Base-by-base conservation (phyloP, 2,329 filamentous ascomycete genomes). In the Cyphellophora attinorum region DNA sequence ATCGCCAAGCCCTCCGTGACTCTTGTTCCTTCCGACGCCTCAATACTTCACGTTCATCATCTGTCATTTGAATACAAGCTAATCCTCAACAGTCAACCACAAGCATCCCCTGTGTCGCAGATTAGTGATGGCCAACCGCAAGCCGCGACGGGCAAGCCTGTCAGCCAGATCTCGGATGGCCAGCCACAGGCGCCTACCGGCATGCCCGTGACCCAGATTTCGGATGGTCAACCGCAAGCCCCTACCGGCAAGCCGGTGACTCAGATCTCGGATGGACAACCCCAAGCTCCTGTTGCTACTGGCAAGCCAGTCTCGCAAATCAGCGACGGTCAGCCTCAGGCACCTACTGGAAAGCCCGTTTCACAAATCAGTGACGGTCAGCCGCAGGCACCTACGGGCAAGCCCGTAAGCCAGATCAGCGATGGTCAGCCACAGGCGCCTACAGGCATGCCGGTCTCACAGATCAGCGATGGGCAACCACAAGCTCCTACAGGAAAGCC, bases 281-380 rank as follows among this genome's bases (percentile, higher is more conserved):
- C 35, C 3, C 41, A 44, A 30, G 41, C 33, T 6, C 31, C 39
- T 5, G n/a, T n/a, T n/a, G n/a, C n/a, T n/a, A 44, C 35, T 14
- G 25, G 17, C 69, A 52, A 53, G 65, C 44, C 62, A 67, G 50
- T 60, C 2, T 29, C 21, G 16, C 18, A 27, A 17, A 57, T 57
- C 45, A 54, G 56, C 3, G 67, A 71, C 39, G 67, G 66, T 19
- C 66, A 71, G 51, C 54, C 68, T 42, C 62, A 69, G 49, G 61
- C 5, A 4, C 15, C 40, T 3, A 53, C 16, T 55, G 57, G 5
- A 57, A 64, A 13, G 59, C 57, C 28, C n/a, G 34, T 36, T 4
- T 13, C 21, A 13, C 31, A 37, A 19, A 40, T 45, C 31, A 29
- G 19, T 12, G 51, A 52, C 5, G 55, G 53, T 19, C 72, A 70